Base-by-base conservation (phyloP, 306 rosid genomes). In the Mucuna pruriens region DNA sequence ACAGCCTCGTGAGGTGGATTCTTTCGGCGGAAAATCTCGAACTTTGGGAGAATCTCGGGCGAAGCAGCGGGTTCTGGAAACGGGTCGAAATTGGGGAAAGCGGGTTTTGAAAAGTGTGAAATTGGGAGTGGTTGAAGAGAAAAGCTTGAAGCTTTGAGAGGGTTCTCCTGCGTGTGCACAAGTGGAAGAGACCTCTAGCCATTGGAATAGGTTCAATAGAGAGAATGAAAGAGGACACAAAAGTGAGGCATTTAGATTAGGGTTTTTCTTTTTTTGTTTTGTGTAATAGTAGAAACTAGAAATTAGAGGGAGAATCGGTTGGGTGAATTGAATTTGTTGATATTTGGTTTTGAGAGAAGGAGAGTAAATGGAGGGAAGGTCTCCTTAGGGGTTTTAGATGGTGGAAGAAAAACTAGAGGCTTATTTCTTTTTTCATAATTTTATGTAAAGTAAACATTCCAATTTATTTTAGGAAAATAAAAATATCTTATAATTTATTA, bases 101-200 rank as follows among this genome's bases (percentile, higher is more conserved):
- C 10, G 69, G 87, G 57, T 34, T 68, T 39, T 65, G 63, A 11
- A 40, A 60, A 68, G 83, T 33, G 12, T 68, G 69, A 54, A 83
- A 77, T 38, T 77, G 74, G n/a, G 45, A 49, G 10, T 73, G 60
- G 74, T 49, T 62, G 33, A 77, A 73, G n/a, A 88, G 67, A 64
- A 89, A 66, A 61, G 70, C 22, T 76, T 87, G 87, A 67, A 76
- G 29, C 65, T 79, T 83, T 12, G 88, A 85, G 49, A 78, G 62
- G 82, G 58, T 58, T 78, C 82, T 91, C 81, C 87, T 87, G 20
- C 86, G 86, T 26, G 81, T 81, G 78, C 45, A 88, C 44, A 80
- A 16, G 69, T 88, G 74, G 55, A 92, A 76, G 57, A 90, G 74
- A 51, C 90, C 92, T 86, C 87, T 88, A 7, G 91, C 89, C 98